Conservation (phyloP, 2,329 filamentous ascomycete species). For the Apiospora arundinis region DNA sequence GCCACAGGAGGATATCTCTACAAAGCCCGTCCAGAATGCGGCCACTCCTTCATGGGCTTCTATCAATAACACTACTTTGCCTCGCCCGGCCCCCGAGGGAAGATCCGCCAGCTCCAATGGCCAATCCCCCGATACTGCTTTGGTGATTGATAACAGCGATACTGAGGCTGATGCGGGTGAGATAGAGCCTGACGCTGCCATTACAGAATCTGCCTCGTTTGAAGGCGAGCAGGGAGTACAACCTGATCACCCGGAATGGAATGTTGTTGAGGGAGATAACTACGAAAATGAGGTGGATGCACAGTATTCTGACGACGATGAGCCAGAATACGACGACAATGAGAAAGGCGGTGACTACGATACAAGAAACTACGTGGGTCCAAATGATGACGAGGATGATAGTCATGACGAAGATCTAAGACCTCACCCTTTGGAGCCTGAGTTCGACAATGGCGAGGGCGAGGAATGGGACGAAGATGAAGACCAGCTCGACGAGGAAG, state of each 20-base stretch:
- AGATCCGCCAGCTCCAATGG: conserved; percentile 32
- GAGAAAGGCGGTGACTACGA: conserved; percentile 43
- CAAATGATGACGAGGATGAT: conserved; percentile 42
- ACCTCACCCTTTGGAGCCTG: conserved; percentile 35
- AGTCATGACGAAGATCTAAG: conserved; percentile 38
- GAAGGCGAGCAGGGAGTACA: conserved; percentile 28
- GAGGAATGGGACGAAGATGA: conserved; percentile 25
- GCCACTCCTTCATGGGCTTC: conserved; percentile 35
- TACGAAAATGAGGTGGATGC: conserved; percentile 28
- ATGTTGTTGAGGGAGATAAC: conserved; percentile 25
- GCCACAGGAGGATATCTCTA: neutral
- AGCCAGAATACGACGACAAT: conserved; percentile 38
- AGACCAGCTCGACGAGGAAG: conserved; percentile 30
- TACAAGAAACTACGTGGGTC: conserved; percentile 37
- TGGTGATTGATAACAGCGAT: conserved; percentile 40
- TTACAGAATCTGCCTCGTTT: neutral
- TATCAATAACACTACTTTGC: conserved; percentile 32
- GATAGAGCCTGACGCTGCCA: neutral
- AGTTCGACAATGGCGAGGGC: conserved; percentile 33
- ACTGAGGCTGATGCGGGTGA: conserved; percentile 32
- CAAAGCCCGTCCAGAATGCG: conserved; percentile 10
- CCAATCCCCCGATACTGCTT: conserved; percentile 34
- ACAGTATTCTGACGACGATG: conserved; percentile 28
- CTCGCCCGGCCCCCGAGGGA: conserved; percentile 26
- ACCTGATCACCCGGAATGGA: conserved; percentile 28